Evolutionary conservation across 2,329 filamentous ascomycete genomes (phyloP).

Genomic region (Xylaria sp.): DNA sequence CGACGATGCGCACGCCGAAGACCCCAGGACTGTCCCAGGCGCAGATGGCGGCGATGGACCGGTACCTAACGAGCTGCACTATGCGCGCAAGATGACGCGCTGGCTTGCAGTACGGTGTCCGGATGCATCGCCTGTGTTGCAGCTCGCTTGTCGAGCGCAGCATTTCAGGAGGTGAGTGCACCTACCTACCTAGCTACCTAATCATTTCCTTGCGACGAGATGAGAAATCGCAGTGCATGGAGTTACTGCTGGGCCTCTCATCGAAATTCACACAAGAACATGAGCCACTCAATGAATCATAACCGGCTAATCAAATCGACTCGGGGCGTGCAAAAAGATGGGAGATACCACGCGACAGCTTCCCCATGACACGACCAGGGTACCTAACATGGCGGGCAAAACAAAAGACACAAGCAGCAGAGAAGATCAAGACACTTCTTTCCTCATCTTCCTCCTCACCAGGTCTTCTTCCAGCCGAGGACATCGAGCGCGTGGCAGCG

Average conservation of each 20-base stretch:
- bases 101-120: slow-evolving; percentile 74
- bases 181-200: background rate
- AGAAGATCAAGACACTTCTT: slow-evolving; percentile 65
- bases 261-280: background rate
- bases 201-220: background rate
- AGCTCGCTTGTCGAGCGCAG: slow-evolving; percentile 83
- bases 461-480: slow-evolving; percentile 56
- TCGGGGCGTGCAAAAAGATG: slow-evolving; percentile 59
- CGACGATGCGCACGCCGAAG: slow-evolving; percentile 76
- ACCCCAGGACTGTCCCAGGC: slow-evolving; percentile 68
- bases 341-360: slow-evolving; percentile 80
- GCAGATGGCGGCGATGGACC: slow-evolving; percentile 43
- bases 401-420: slow-evolving; percentile 73
- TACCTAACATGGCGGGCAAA: slow-evolving; percentile 84
- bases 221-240: background rate
- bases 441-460: slow-evolving; percentile 41
- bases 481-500: slow-evolving; percentile 72
- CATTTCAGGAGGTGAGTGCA: slow-evolving; percentile 74
- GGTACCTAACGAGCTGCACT: slow-evolving; percentile 82
- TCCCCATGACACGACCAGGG: slow-evolving; percentile 78
- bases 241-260: background rate
- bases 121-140: slow-evolving; percentile 72
- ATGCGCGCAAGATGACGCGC: slow-evolving; percentile 80
- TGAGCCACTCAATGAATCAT: background rate
- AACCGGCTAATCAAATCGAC: slow-evolving; percentile 10